A percentile compares a stretch with the other conserved stretches of the same genome.
Evolutionary conservation across 2,329 filamentous ascomycete species (phyloP).

Genomic region (Meredithiella fracta): DNA sequence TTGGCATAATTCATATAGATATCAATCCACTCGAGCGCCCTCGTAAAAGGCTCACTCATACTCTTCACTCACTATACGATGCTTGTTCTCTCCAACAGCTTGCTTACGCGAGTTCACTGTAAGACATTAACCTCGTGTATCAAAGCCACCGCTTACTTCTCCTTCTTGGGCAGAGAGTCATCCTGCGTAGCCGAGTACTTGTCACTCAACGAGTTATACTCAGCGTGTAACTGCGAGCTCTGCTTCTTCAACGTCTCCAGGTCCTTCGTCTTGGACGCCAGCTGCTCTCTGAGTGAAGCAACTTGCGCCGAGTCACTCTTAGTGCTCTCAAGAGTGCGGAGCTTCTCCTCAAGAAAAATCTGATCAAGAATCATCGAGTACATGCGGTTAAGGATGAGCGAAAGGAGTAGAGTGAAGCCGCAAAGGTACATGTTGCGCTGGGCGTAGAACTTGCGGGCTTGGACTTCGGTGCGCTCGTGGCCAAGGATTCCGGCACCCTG

Average conservation of each 20-base stretch:
- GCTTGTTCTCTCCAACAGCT: too few species aligned
- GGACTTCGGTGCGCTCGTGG: conserved; percentile 91
- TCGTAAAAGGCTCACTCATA: too few species aligned
- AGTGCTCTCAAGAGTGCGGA: conserved; percentile 58
- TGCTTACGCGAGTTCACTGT: too few species aligned
- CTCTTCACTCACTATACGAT: too few species aligned
- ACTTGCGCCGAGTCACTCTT: conserved; percentile 56
- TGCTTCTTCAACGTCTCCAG: conserved; percentile 87
- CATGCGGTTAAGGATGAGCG: conserved; percentile 95
- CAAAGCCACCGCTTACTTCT: conserved; percentile 30
- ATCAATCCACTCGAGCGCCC: too few species aligned
- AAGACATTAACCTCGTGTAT: too few species aligned
- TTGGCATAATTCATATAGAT: too few species aligned
- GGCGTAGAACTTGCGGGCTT: conserved; percentile 99
- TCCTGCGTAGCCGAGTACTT: conserved; percentile 48
- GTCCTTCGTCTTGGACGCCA: conserved; percentile 67
- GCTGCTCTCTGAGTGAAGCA: conserved; percentile 48
- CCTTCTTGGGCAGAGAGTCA: conserved; percentile 41
- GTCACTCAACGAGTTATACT: conserved; percentile 76
- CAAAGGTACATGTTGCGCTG: conserved; percentile 99
- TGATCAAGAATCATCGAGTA: conserved; percentile 94
- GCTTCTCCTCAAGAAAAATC: conserved; percentile 78
- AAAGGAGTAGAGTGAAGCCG: conserved; percentile 97
- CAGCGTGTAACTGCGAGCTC: conserved; percentile 61
- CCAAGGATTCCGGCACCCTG: conserved; percentile 54